A percentile compares a stretch with the other conserved stretches of the same genome.
Evolutionary conservation across 129 eudicot species (phyloP).

Genomic region (Chrysanthemum lavandulifolium): DNA sequence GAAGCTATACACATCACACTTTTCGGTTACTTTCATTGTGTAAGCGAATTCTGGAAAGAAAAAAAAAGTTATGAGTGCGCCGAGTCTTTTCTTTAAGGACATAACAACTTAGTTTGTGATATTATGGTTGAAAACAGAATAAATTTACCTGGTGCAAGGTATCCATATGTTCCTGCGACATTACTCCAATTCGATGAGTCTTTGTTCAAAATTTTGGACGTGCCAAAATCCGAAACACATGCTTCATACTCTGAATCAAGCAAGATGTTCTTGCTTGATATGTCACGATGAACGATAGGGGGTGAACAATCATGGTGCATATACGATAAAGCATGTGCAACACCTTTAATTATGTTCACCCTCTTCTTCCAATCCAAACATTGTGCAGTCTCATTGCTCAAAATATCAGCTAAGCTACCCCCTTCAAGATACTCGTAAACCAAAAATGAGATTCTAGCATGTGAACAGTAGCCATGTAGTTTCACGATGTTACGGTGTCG

Average conservation of each 20-base stretch:
- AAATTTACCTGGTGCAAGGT: conserved; percentile 36
- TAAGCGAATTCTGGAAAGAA: too few species aligned
- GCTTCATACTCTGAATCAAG: conserved; percentile 31
- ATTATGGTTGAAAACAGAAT: not conserved
- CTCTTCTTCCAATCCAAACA: conserved; percentile 28
- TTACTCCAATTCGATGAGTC: conserved; percentile 29
- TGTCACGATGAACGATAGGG: conserved; percentile 30
- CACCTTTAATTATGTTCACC: not conserved
- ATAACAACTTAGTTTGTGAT: too few species aligned
- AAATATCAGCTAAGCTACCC: conserved; percentile 1
- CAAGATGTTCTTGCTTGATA: conserved; percentile 40
- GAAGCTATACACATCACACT: too few species aligned
- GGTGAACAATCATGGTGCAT: too few species aligned
- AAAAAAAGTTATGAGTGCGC: too few species aligned
- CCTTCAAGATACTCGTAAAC: conserved; percentile 25
- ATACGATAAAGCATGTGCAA: too few species aligned
- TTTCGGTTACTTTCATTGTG: too few species aligned
- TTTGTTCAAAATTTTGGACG: conserved; percentile 19
- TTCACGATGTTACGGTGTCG: conserved; percentile 13
- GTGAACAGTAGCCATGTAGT: conserved; percentile 28
- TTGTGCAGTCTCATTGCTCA: conserved; percentile 6
- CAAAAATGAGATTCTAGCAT: conserved; percentile 16
- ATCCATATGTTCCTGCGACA: conserved; percentile 33
- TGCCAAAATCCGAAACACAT: conserved; percentile 36
- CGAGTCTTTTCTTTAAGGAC: too few species aligned